A percentile compares a stretch with the other conserved stretches of the same genome.
Evolutionary conservation across 2,329 filamentous ascomycete species (phyloP).

Genomic region (Fusarium subtropicale): DNA sequence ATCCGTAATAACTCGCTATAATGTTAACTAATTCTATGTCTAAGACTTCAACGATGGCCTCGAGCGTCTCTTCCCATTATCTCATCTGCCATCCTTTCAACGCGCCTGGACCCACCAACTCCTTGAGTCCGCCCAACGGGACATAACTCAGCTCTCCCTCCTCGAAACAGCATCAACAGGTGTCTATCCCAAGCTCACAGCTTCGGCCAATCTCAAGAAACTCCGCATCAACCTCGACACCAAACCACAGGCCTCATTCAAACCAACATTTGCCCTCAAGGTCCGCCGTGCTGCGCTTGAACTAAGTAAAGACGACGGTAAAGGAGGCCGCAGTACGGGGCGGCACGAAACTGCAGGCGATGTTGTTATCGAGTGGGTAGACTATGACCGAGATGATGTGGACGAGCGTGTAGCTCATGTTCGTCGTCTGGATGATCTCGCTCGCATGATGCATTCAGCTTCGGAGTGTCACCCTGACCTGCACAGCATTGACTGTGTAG

Average conservation of each 20-base stretch:
- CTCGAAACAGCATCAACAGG: slow-evolving; percentile 57
- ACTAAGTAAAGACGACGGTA: slow-evolving; percentile 22
- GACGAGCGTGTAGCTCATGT: slow-evolving; percentile 58
- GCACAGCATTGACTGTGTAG: slow-evolving; percentile 60
- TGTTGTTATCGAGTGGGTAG: slow-evolving; percentile 59
- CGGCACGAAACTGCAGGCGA: slow-evolving; percentile 51
- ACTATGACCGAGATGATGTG: slow-evolving; percentile 57
- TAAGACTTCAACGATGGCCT: slow-evolving; percentile 61
- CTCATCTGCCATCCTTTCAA: slow-evolving; percentile 56
- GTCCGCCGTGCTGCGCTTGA: slow-evolving; percentile 52
- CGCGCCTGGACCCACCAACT: slow-evolving; percentile 61
- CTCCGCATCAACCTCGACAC: slow-evolving; percentile 61
- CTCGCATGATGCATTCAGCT: slow-evolving; percentile 60
- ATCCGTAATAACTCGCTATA: neutral
- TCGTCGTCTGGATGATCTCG: slow-evolving; percentile 59
- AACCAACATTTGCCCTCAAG: slow-evolving; percentile 57
- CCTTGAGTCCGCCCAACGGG: slow-evolving; percentile 58
- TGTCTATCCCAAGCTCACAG: slow-evolving; percentile 57
- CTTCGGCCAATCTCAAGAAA: slow-evolving; percentile 58
- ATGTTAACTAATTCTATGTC: neutral
- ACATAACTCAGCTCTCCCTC: slow-evolving; percentile 56
- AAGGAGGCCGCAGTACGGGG: slow-evolving; percentile 48
- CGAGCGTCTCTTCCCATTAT: slow-evolving; percentile 59
- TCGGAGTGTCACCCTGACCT: slow-evolving; percentile 59
- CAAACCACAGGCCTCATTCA: slow-evolving; percentile 55